Evolutionary conservation across 116 monocot species (phyloP).

Genomic region (Cymodocea nodosa): DNA sequence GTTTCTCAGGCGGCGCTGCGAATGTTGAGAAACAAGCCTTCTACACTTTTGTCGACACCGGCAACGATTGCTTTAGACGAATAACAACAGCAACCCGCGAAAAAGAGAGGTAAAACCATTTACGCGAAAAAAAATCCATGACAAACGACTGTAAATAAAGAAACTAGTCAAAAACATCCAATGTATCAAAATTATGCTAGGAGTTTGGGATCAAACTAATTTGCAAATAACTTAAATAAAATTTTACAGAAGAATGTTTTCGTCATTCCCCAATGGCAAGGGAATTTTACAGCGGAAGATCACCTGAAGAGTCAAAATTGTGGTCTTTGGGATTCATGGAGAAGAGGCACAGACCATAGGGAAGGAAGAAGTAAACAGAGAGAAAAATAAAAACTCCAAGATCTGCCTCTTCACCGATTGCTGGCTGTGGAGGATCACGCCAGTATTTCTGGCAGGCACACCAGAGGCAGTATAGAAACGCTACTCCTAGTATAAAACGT

Average conservation of each 20-base stretch:
- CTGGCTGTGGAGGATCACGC: conserved; percentile 65
- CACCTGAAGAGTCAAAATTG: conserved; percentile 7
- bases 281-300: conserved; percentile 20
- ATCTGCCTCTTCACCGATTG: conserved; percentile 91
- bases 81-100: no score
- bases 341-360: conserved; percentile 51
- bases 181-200: no score
- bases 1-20: conserved; percentile 6
- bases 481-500: conserved; percentile 30
- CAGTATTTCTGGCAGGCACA: conserved; percentile 64
- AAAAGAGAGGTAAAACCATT: no score
- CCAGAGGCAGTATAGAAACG: conserved; percentile 65
- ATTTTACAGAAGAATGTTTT: neutral
- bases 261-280: neutral
- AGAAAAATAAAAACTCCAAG: conserved; percentile 81
- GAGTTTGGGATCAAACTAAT: no score
- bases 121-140: no score
- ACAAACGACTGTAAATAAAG: no score
- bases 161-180: no score
- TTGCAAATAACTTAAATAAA: no score
- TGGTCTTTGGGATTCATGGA: conserved; percentile 53
- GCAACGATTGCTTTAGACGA: neutral
- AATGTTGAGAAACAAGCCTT: conserved; percentile 13
- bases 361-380: conserved; percentile 63
- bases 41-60: conserved; percentile 3